Evolutionary conservation across 225 moss, liverwort and hornwort species (phyloP).

Genomic region (Climacium dendroides): DNA sequence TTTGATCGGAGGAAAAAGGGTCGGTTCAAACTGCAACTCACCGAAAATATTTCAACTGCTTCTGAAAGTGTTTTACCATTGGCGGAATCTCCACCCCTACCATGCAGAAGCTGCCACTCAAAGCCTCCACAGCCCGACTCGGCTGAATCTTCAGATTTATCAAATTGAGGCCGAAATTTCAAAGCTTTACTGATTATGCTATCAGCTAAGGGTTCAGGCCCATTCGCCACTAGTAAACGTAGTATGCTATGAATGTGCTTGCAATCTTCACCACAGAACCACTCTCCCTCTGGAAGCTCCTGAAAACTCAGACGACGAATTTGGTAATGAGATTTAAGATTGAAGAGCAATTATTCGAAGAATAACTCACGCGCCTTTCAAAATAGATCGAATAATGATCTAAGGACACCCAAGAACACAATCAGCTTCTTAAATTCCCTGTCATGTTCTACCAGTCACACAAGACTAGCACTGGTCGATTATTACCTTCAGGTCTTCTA

Average conservation of each 20-base stretch:
- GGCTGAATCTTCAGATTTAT: conserved; percentile 9
- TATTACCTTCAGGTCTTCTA: conserved; percentile 79
- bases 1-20: neutral
- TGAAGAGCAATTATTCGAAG: neutral
- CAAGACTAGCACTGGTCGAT: neutral
- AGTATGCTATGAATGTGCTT: conserved; percentile 83
- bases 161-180: conserved; percentile 27
- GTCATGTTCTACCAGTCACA: neutral
- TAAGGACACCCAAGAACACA: neutral
- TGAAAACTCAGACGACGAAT: conserved; percentile 15
- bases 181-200: conserved; percentile 78
- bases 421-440: neutral
- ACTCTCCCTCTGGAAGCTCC: conserved; percentile 94
- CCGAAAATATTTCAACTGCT: conserved; percentile 87
- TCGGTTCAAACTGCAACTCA: conserved; percentile 9
- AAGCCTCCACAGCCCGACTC: conserved; percentile 22
- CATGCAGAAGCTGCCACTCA: conserved; percentile 95
- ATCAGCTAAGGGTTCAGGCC: conserved; percentile 75
- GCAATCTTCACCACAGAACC: conserved; percentile 95
- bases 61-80: conserved; percentile 87
- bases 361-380: neutral
- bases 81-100: conserved; percentile 66
- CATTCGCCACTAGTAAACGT: conserved; percentile 73
- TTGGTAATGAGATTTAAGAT: neutral
- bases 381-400: neutral